Evolutionary conservation across 1,139 yeast genomes (phyloP).

Genomic region (Suhomyces panamericanus): DNA sequence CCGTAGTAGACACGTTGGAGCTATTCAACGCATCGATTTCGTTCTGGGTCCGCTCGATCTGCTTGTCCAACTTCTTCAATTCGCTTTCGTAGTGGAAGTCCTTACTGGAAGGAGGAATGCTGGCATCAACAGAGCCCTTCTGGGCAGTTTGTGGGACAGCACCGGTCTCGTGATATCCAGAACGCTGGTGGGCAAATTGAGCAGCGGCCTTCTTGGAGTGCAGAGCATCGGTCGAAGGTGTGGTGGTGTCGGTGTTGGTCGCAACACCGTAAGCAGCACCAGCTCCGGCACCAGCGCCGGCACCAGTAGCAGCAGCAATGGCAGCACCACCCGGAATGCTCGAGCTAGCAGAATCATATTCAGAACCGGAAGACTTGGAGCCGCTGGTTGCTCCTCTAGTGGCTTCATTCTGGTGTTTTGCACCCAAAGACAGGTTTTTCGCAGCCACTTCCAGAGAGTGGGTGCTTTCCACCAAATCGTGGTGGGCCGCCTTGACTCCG

Average conservation of each 20-base stretch:
- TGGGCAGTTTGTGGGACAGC: not conserved
- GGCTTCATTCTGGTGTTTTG: constrained; percentile 22
- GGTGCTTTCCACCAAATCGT: constrained; percentile 9
- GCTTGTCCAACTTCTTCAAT: constrained; percentile 24
- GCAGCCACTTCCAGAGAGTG: constrained; percentile 8
- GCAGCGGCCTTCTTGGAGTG: constrained; percentile 1
- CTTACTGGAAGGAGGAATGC: constrained; percentile 21
- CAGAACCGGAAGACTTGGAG: constrained; percentile 29
- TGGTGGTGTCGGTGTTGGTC: not conserved
- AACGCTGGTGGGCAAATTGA: constrained; percentile 3
- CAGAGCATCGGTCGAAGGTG: no score
- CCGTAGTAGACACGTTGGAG: constrained; percentile 21
- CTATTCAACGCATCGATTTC: constrained; percentile 25
- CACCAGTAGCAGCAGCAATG: constrained; percentile 7
- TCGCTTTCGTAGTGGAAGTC: constrained; percentile 26
- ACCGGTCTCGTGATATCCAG: not conserved
- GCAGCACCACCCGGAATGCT: not conserved
- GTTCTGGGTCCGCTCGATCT: constrained; percentile 27
- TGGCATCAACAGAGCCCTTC: constrained; percentile 8
- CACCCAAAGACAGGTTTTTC: constrained; percentile 1
- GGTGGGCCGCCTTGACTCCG: constrained; percentile 19
- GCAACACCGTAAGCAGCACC: constrained; percentile 5
- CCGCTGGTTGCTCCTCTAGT: constrained; percentile 25
- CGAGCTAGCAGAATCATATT: no score
- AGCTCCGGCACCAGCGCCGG: constrained; percentile 13